Conservation (phyloP, 352 stramenopile species). For the Pythium graminicola region DNA sequence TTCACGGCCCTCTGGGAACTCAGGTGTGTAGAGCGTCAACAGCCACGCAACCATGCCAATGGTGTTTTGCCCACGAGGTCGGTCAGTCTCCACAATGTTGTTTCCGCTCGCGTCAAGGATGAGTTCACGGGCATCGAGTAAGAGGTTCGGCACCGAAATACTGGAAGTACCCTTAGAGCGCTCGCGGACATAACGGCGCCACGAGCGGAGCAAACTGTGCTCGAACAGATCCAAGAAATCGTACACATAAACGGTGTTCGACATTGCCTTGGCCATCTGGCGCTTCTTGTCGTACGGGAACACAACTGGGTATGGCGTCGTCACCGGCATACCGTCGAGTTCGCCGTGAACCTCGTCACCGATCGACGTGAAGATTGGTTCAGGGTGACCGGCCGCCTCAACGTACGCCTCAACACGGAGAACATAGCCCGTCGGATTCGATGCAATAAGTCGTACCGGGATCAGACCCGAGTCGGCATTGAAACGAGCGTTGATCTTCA, state of each 20-base stretch:
- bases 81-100: slow-evolving; percentile 46
- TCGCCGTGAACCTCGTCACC: slow-evolving; percentile 83
- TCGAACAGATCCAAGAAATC: slow-evolving; percentile 99
- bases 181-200: slow-evolving; percentile 87
- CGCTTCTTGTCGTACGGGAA: slow-evolving; percentile 94
- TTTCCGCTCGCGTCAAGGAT: slow-evolving; percentile 84
- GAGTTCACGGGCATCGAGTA: slow-evolving; percentile 93
- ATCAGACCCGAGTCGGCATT: slow-evolving; percentile 91
- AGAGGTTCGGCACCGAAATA: slow-evolving; percentile 80
- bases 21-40: slow-evolving; percentile 96
- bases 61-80: slow-evolving; percentile 94
- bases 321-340: slow-evolving; percentile 94
- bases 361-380: slow-evolving; percentile 88
- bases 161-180: slow-evolving; percentile 53
- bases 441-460: slow-evolving; percentile 93
- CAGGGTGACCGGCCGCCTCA: slow-evolving; percentile 85
- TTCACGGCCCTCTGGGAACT: slow-evolving; percentile 96
- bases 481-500: slow-evolving; percentile 94
- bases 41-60: slow-evolving; percentile 99
- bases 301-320: slow-evolving; percentile 95
- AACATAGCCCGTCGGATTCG: slow-evolving; percentile 98
- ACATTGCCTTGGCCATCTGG: slow-evolving; percentile 89
- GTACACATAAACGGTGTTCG: slow-evolving; percentile 99
- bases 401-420: slow-evolving; percentile 99
- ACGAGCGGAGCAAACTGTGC: slow-evolving; percentile 92